Percentiles rank a stretch among this genome's conserved stretches.
Conservation (phyloP, 1,139 yeast genomes). For the Lizanozyma gosingica region DNA sequence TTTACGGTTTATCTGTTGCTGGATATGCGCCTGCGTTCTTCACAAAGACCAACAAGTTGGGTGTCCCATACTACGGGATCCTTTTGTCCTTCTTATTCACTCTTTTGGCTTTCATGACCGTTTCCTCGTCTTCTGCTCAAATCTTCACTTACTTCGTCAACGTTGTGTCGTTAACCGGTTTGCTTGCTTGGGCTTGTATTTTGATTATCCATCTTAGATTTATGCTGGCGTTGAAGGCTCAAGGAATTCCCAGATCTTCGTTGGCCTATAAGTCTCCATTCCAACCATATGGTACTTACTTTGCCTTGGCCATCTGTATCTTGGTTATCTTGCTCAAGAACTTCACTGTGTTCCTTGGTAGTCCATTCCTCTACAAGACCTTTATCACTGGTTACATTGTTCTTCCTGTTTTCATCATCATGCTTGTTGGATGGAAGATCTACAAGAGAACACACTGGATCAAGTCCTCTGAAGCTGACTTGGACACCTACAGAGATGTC, state of each 20-base stretch:
- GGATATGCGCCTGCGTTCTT: constrained; percentile 58
- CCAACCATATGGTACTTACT: constrained; percentile 56
- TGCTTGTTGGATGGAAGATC: constrained; percentile 52
- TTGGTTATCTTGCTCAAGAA: constrained; percentile 61
- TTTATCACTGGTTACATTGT: constrained; percentile 77
- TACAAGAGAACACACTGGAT: constrained; percentile 43
- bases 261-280: constrained; percentile 57
- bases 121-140: constrained; percentile 41
- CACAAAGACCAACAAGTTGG: constrained; percentile 51
- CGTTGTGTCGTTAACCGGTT: constrained; percentile 63
- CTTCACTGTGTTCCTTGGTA: constrained; percentile 59
- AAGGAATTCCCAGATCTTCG: constrained; percentile 39
- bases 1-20: constrained; percentile 53
- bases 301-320: constrained; percentile 46
- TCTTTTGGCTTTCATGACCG: constrained; percentile 53
- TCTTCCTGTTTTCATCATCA: constrained; percentile 53
- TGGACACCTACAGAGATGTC: constrained; percentile 53
- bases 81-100: constrained; percentile 37
- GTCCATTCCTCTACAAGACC: constrained; percentile 43
- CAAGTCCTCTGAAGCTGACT: constrained; percentile 51
- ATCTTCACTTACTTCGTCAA: constrained; percentile 65
- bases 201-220: constrained; percentile 55
- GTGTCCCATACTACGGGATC: constrained; percentile 54
- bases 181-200: constrained; percentile 61
- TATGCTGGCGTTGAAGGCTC: constrained; percentile 57